Evolutionary conservation across 163 green algal species (phyloP).

Genomic region (Prototheca cutis): DNA sequence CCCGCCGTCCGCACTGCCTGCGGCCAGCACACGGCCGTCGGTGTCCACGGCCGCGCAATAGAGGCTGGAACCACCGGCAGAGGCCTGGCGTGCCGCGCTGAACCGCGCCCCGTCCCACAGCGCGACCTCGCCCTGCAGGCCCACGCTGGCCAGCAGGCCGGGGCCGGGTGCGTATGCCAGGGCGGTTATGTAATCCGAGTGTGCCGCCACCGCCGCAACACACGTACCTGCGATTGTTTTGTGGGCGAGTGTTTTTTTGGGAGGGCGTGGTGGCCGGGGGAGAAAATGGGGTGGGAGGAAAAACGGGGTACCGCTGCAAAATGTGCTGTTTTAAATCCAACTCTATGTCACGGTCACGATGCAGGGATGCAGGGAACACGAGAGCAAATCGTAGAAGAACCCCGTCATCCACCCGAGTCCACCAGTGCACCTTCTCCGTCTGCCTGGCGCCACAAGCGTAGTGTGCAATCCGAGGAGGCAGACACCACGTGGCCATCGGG

Average conservation of each 20-base stretch:
- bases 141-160: slow-evolving; percentile 44
- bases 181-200: slow-evolving; percentile 72
- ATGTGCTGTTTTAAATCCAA: too few species aligned
- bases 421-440: too few species aligned
- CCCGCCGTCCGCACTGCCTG: slow-evolving; percentile 51
- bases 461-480: slow-evolving; percentile 58
- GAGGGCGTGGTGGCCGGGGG: too few species aligned
- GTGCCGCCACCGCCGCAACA: slow-evolving; percentile 14
- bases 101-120: slow-evolving; percentile 50
- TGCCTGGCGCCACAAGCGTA: slow-evolving; percentile 57
- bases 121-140: slow-evolving; percentile 63
- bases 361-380: too few species aligned
- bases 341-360: too few species aligned
- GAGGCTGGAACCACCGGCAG: too few species aligned
- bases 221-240: neutral
- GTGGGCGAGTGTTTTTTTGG: too few species aligned
- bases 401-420: too few species aligned
- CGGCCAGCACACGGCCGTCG: slow-evolving; percentile 51
- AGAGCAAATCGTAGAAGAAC: too few species aligned
- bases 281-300: too few species aligned
- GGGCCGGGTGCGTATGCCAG: slow-evolving; percentile 34
- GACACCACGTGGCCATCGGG: slow-evolving; percentile 37
- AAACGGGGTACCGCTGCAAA: too few species aligned
- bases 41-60: slow-evolving; percentile 68
- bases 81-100: too few species aligned